Evolutionary conservation across 164 flowering plant genomes (phyloP).

Genomic region (Magnolia changhungtana): DNA sequence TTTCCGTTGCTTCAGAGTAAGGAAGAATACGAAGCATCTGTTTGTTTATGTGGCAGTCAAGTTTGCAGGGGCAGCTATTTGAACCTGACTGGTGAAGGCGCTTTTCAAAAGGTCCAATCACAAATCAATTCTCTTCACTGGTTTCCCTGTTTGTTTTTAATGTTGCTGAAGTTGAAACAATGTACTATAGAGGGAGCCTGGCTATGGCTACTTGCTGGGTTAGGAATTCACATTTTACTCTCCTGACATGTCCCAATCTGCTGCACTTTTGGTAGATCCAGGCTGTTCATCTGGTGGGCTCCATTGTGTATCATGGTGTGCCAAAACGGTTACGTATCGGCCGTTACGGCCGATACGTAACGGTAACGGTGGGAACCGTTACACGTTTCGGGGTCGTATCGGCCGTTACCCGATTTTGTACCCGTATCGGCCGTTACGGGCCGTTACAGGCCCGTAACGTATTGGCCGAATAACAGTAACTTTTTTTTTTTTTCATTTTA

Average conservation of each 20-base stretch:
- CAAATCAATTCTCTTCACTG: not conserved
- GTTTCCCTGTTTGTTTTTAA: not conserved
- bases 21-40: slow-evolving; percentile 98
- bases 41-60: slow-evolving; percentile 97
- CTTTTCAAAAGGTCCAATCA: slow-evolving; percentile 72
- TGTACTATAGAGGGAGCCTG: not conserved
- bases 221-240: no score
- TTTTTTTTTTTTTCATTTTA: no score
- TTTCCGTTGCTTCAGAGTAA: slow-evolving; percentile 59
- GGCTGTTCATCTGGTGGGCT: not conserved
- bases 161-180: not conserved
- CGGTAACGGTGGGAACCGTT: no score
- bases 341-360: no score
- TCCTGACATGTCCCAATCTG: no score
- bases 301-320: not conserved
- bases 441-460: no score
- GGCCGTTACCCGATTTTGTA: no score
- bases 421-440: no score
- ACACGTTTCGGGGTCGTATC: no score
- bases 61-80: slow-evolving; percentile 98
- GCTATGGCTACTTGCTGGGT: no score
- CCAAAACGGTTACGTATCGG: no score
- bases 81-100: slow-evolving; percentile 95
- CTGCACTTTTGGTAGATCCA: not conserved
- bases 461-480: no score